Percentiles rank a stretch among this genome's conserved stretches.
phyloP scores from a whole-genome alignment of 805 yeast species.

The Wickerhamiella musiphila region DNA sequence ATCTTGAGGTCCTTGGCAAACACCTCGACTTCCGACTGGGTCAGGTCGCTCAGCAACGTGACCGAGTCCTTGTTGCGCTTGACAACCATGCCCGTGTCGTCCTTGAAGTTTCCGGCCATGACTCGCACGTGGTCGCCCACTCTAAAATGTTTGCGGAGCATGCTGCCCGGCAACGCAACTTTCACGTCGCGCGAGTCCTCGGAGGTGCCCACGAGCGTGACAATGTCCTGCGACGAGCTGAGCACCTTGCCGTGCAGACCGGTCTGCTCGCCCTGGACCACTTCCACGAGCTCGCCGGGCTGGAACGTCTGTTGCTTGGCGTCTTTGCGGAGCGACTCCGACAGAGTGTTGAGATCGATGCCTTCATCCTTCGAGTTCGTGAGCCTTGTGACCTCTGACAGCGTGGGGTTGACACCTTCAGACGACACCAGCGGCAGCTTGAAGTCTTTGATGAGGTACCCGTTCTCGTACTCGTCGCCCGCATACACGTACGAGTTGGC shows the following conservation, averaged over 20 bases:
- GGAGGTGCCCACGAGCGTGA: constrained; percentile 30
- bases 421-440: constrained; percentile 68
- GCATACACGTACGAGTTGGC: constrained; percentile 49
- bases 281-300: constrained; percentile 88
- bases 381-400: constrained; percentile 51
- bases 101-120: constrained; percentile 75
- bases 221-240: constrained; percentile 48
- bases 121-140: constrained; percentile 95
- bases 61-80: constrained; percentile 64
- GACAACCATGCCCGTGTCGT: constrained; percentile 90
- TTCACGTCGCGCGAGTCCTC: constrained; percentile 35
- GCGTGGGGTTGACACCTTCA: constrained; percentile 61
- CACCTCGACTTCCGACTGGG: constrained; percentile 75
- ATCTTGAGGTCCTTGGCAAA: constrained; percentile 81
- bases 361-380: constrained; percentile 68
- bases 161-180: constrained; percentile 66
- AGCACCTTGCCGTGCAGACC: constrained; percentile 70
- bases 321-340: constrained; percentile 62
- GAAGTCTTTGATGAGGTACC: constrained; percentile 74
- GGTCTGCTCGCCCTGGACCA: constrained; percentile 82
- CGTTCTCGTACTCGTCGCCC: constrained; percentile 80
- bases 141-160: constrained; percentile 67
- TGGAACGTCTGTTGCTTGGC: constrained; percentile 51
- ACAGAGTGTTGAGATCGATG: constrained; percentile 73
- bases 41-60: constrained; percentile 75